Evolutionary conservation across 2,329 filamentous ascomycete species (phyloP).

Genomic region (Cadophora gregata): DNA sequence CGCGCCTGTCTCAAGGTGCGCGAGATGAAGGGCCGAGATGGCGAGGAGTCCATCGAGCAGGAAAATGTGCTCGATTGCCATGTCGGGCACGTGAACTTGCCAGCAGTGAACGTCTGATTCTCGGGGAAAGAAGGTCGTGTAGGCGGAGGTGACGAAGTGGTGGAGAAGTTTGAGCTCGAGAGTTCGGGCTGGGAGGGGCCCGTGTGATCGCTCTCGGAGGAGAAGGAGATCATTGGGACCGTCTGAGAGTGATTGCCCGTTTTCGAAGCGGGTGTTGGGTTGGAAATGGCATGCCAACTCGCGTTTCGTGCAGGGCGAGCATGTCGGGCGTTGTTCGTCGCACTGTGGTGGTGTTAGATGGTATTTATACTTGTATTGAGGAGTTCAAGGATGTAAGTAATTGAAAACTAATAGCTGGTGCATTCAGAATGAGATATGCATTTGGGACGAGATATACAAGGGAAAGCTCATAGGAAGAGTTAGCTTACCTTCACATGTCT

Average conservation of each 20-base stretch:
- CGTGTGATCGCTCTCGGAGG: not conserved
- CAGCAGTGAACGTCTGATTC: constrained; percentile 38
- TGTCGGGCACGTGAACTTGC: constrained; percentile 44
- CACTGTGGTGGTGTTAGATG: constrained; percentile 4
- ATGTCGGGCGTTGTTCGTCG: constrained; percentile 18
- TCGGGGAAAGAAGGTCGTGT: constrained; percentile 31
- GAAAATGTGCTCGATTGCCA: constrained; percentile 46
- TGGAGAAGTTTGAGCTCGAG: constrained; percentile 31
- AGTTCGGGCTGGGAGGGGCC: not conserved
- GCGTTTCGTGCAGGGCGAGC: constrained; percentile 3
- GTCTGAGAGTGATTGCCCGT: not conserved
- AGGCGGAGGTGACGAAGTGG: constrained; percentile 37
- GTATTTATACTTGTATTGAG: not conserved
- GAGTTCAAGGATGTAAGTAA: not conserved
- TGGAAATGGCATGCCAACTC: constrained; percentile 10
- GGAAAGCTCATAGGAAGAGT: not conserved
- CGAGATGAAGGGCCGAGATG: constrained; percentile 44
- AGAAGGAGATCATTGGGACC: not conserved
- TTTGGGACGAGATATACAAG: not conserved
- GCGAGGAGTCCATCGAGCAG: constrained; percentile 51
- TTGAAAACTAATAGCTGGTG: not conserved
- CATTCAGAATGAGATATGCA: not conserved
- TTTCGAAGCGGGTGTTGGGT: not conserved
- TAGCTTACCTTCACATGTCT: constrained; percentile 16
- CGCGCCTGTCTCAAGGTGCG: constrained; percentile 21